Conservation (phyloP, 139 green algal genomes). For the Haematococcus sp. region DNA sequence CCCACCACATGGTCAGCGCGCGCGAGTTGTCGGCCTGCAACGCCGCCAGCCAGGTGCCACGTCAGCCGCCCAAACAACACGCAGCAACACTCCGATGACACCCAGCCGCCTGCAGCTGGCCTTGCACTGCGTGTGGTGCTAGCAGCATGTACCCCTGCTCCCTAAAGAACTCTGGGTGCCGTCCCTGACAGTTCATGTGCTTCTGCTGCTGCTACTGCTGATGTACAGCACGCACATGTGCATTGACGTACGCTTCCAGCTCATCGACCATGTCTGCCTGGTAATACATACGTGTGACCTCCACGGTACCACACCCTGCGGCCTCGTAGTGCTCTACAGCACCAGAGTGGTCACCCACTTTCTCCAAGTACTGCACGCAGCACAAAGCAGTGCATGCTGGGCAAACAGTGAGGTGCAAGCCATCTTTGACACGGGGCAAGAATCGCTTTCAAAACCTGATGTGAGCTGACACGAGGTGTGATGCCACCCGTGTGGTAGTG, state of each 20-base stretch:
- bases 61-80: background rate
- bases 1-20: constrained; percentile 77
- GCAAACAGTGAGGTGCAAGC: too few relatives aligned
- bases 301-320: constrained; percentile 36
- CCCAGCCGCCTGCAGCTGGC: background rate
- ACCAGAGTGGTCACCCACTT: constrained; percentile 41
- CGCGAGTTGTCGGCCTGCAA: constrained; percentile 3
- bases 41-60: background rate
- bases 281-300: constrained; percentile 78
- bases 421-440: too few relatives aligned
- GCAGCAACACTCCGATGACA: background rate
- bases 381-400: background rate
- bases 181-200: background rate
- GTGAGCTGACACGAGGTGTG: too few relatives aligned
- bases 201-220: background rate
- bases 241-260: constrained; percentile 61
- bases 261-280: constrained; percentile 41
- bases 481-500: too few relatives aligned
- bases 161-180: background rate
- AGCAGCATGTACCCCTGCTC: background rate
- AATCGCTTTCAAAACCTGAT: too few relatives aligned
- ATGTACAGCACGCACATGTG: constrained; percentile 12
- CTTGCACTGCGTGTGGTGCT: too few relatives aligned
- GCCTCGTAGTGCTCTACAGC: constrained; percentile 65
- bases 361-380: constrained; percentile 41